phyloP scores from a whole-genome alignment of 306 rosid genomes.

The Acacia acuminata region DNA sequence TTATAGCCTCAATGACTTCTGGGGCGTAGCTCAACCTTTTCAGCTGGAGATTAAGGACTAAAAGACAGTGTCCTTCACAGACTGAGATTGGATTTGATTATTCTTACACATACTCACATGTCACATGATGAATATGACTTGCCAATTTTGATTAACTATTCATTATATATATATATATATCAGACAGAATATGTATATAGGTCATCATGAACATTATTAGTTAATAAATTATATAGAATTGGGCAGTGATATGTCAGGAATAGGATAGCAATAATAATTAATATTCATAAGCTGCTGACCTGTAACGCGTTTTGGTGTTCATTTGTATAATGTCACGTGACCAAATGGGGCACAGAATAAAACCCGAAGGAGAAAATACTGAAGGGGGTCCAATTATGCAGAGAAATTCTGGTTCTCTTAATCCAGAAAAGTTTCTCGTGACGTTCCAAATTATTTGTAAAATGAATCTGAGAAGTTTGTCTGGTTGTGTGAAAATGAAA shows the following conservation, averaged over 20 bases:
- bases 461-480: slow-evolving; percentile 37
- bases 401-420: slow-evolving; percentile 41
- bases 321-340: slow-evolving; percentile 40
- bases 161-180: not conserved
- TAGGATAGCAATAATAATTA: not conserved
- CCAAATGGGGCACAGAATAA: slow-evolving; percentile 40
- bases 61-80: slow-evolving; percentile 40
- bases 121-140: slow-evolving; percentile 39
- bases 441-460: slow-evolving; percentile 54
- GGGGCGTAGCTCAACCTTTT: slow-evolving; percentile 12
- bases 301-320: slow-evolving; percentile 56
- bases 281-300: slow-evolving; percentile 36
- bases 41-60: slow-evolving; percentile 7
- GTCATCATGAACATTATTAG: slow-evolving; percentile 16
- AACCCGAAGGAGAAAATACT: slow-evolving; percentile 37
- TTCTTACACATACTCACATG: slow-evolving; percentile 55
- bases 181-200: not conserved
- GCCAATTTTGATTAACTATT: slow-evolving; percentile 14
- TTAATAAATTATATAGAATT: slow-evolving; percentile 12
- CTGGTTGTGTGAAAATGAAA: slow-evolving; percentile 40
- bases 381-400: slow-evolving; percentile 54
- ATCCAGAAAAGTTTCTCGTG: slow-evolving; percentile 76
- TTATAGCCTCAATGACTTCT: not conserved
- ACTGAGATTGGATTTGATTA: slow-evolving; percentile 46
- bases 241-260: slow-evolving; percentile 21